phyloP scores from a whole-genome alignment of 75 land plant genomes.

The Adiantum capillusveneris region DNA sequence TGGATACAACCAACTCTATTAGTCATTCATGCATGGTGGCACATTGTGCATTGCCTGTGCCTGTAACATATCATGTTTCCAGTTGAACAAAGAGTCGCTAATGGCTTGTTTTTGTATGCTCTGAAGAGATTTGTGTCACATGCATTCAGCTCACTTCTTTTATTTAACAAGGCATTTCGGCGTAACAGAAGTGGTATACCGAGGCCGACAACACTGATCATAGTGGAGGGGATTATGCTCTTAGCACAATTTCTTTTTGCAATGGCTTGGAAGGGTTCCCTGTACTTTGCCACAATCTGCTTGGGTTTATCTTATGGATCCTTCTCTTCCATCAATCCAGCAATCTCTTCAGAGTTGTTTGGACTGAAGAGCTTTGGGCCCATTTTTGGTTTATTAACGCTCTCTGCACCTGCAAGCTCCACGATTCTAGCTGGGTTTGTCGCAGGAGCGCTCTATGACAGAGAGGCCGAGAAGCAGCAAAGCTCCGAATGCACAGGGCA shows the following conservation, averaged over 20 bases:
- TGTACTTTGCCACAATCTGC: constrained; percentile 32
- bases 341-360: constrained; percentile 41
- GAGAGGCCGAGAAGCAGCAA: constrained; percentile 67
- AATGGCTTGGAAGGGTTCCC: constrained; percentile 24
- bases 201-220: constrained; percentile 24
- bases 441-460: constrained; percentile 73
- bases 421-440: constrained; percentile 66
- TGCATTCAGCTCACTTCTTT: no score
- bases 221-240: constrained; percentile 27
- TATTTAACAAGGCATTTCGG: background rate
- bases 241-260: constrained; percentile 38
- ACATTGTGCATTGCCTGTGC: no score
- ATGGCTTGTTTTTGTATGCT: no score
- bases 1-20: no score
- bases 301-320: constrained; percentile 42
- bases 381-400: constrained; percentile 36
- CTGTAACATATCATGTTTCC: no score
- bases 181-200: constrained; percentile 24
- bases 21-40: no score
- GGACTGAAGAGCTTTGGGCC: constrained; percentile 38
- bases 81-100: no score
- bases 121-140: no score
- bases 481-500: constrained; percentile 50
- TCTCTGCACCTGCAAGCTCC: constrained; percentile 56
- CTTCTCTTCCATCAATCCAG: constrained; percentile 41